Percentiles rank a stretch among this genome's conserved stretches.
These are phyloP conservation scores for Xerocomellus chrysenteron DNA, from an alignment of 768 basidiomycete genomes.

Conservation along the genomic window DNA sequence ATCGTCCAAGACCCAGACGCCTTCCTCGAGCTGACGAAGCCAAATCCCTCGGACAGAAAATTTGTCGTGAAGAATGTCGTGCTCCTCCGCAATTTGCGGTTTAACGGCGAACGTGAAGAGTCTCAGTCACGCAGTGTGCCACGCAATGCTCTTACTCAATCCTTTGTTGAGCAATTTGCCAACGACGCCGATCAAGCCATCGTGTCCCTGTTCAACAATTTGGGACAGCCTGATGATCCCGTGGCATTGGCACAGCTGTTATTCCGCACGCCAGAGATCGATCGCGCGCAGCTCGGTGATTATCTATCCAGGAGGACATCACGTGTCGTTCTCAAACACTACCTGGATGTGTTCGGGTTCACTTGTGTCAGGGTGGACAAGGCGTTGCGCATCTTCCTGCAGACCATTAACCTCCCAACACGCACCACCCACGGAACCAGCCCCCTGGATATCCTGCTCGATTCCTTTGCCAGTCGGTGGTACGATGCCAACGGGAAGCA, in stretches of 20 bases:
- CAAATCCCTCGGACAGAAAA: conserved; percentile 62
- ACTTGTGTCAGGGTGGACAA: conserved; percentile 80
- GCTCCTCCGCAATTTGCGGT: conserved; percentile 65
- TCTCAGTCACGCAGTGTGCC: conserved; percentile 45
- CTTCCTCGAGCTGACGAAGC: conserved; percentile 56
- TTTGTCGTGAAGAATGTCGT: conserved; percentile 91
- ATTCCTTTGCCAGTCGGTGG: conserved; percentile 86
- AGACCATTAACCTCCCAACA: conserved; percentile 69
- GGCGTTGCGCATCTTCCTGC: conserved; percentile 85
- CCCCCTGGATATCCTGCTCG: conserved; percentile 61
- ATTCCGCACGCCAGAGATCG: conserved; percentile 82
- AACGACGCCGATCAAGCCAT: conserved; percentile 82
- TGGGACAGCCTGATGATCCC: conserved; percentile 63
- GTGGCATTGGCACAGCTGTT: conserved; percentile 70
- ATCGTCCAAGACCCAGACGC: conserved; percentile 67
- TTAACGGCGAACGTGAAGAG: conserved; percentile 69
- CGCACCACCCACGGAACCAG: conserved; percentile 33
- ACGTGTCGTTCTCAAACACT: conserved; percentile 75
- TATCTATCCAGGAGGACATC: conserved; percentile 77
- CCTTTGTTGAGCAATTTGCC: conserved; percentile 78
- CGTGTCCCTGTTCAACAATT: conserved; percentile 61
- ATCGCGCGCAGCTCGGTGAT: conserved; percentile 78
- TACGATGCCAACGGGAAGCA: conserved; percentile 81
- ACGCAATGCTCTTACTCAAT: conserved; percentile 62
- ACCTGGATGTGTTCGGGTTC: conserved; percentile 87